Conservation (phyloP, 2,329 filamentous ascomycete species). For the Fusarium aywerte region DNA sequence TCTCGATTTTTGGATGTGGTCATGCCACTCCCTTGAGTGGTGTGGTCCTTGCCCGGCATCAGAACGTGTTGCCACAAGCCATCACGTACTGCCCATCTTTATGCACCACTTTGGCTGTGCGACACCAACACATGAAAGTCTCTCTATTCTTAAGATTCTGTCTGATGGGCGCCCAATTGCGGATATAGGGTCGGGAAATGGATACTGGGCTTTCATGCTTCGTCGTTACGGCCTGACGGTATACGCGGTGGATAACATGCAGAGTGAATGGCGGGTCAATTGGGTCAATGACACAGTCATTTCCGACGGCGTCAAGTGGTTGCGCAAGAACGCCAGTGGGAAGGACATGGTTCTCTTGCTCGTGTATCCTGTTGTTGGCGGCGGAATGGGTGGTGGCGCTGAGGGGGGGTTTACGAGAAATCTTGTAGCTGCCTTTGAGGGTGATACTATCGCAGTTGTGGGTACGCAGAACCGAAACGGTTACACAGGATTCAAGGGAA, state of each 20-base stretch:
- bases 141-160: slow-evolving; percentile 68
- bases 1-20: slow-evolving; percentile 74
- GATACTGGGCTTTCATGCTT: slow-evolving; percentile 81
- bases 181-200: slow-evolving; percentile 77
- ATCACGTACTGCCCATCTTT: slow-evolving; percentile 76
- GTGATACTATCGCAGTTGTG: slow-evolving; percentile 74
- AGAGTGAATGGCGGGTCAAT: slow-evolving; percentile 73
- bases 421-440: slow-evolving; percentile 69
- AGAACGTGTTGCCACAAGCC: slow-evolving; percentile 64
- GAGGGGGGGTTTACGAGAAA: slow-evolving; percentile 72
- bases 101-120: slow-evolving; percentile 85
- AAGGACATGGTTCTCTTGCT: slow-evolving; percentile 71
- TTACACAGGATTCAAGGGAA: slow-evolving; percentile 74
- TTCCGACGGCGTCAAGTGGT: slow-evolving; percentile 68
- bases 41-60: slow-evolving; percentile 67
- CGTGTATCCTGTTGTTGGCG: slow-evolving; percentile 77
- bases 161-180: slow-evolving; percentile 65
- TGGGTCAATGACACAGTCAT: slow-evolving; percentile 76
- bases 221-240: slow-evolving; percentile 66
- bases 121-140: slow-evolving; percentile 73
- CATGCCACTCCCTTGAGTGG: slow-evolving; percentile 72
- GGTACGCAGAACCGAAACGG: slow-evolving; percentile 80
- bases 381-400: slow-evolving; percentile 70
- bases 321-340: slow-evolving; percentile 61
- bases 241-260: slow-evolving; percentile 72